A percentile compares a stretch with the other conserved stretches of the same genome.
Conservation (phyloP, 176 grass and related monocot genomes). For the Coix lacrymajobi region DNA sequence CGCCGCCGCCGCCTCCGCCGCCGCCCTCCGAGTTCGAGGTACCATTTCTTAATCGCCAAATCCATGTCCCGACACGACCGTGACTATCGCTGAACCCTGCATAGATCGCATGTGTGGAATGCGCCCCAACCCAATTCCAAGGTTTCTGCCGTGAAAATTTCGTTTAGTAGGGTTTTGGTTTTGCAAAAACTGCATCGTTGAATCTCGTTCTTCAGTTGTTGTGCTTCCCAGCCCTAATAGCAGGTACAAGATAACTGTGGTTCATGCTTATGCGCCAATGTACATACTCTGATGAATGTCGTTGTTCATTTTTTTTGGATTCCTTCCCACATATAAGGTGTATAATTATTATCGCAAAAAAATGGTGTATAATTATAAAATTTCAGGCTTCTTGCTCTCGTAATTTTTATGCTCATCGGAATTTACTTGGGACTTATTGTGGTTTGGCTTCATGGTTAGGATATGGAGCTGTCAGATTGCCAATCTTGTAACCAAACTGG, state of each 20-base stretch:
- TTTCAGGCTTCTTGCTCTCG: not conserved
- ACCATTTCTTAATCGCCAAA: not conserved
- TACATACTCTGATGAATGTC: not conserved
- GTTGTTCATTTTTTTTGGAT: not conserved
- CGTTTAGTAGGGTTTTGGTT: not conserved
- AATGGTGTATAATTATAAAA: not conserved
- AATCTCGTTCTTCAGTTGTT: not conserved
- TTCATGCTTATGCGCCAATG: not conserved
- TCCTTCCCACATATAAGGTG: not conserved
- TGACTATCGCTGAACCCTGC: not conserved
- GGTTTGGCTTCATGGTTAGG: slow-evolving; percentile 1
- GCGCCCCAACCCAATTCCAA: not conserved
- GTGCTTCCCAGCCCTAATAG: not conserved
- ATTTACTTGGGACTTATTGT: not conserved
- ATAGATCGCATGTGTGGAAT: not conserved
- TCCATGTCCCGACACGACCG: not conserved
- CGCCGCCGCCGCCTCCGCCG: not conserved
- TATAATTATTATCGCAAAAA: not conserved
- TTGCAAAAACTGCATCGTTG: not conserved
- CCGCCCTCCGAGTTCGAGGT: not conserved
- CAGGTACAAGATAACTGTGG: not conserved
- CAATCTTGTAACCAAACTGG: not conserved
- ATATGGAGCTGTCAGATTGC: not conserved
- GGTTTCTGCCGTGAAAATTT: not conserved
- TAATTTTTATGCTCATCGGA: not conserved